phyloP scores from a whole-genome alignment of 2,329 filamentous ascomycete genomes.

The Diaporthe ilicicola region DNA sequence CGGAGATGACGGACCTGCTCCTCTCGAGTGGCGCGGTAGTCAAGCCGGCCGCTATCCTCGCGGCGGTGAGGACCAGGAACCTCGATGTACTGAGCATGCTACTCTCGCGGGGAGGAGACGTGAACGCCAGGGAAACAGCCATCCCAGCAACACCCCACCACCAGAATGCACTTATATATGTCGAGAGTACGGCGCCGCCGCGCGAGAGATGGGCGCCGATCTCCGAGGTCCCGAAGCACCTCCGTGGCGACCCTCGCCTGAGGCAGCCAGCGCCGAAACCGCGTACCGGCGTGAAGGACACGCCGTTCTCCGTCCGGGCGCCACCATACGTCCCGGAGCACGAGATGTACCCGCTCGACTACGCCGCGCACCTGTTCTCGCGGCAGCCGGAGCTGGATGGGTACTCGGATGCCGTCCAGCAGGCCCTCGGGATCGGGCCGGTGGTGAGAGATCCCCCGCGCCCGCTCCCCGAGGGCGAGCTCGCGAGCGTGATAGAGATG shows the following conservation, averaged over 20 bases:
- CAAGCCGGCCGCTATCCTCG: not conserved
- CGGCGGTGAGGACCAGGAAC: not conserved
- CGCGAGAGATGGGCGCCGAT: not conserved
- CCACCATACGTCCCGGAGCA: not conserved
- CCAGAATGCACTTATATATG: not conserved
- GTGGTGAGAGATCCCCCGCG: no score
- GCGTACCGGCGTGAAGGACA: not conserved
- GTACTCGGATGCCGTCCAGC: no score
- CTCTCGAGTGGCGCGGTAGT: not conserved
- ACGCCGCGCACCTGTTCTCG: not conserved
- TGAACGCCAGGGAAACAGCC: not conserved
- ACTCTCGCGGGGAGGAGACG: not conserved
- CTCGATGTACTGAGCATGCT: not conserved
- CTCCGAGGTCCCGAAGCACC: not conserved
- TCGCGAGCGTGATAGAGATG: not conserved
- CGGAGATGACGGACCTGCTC: not conserved
- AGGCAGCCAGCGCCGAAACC: not conserved
- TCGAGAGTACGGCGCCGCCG: not conserved
- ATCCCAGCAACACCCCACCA: not conserved
- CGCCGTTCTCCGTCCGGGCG: not conserved
- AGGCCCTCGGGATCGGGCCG: no score
- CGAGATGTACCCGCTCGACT: conserved; percentile 10
- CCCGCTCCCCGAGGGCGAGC: not conserved
- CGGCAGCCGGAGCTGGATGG: not conserved
- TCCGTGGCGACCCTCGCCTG: not conserved